Base-by-base conservation (phyloP, 2,329 filamentous ascomycete species). In the Verticillium zaregamsianum region DNA sequence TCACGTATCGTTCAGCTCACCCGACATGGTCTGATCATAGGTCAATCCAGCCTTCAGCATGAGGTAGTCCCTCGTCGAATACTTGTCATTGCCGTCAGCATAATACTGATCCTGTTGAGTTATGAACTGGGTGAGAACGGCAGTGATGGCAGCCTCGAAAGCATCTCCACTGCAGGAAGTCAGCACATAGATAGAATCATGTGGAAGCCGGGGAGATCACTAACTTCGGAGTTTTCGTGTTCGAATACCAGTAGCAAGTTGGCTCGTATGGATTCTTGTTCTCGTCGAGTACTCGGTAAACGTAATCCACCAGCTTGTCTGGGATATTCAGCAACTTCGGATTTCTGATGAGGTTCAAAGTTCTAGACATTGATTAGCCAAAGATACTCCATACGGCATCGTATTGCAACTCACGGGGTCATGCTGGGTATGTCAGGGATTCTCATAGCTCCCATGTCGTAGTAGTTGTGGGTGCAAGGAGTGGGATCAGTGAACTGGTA, bases 371-470 rank as follows among this genome's bases (percentile, higher is more conserved):
- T n/a, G 23, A 5, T 32, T 23, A 52, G 40, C 11, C 12, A n/a
- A 11, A 11, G 31, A 8, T 20, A 32, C 52, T 57, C 6, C 39
- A 55, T 7, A 57, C n/a, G 2, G n/a, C 4, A 6, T 57, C 59
- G 28, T 28, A 14, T 5, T 69, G 15, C 58, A 65, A 56, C 61
- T 65, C 55, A 17, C 55, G 57, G 28, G 60, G 62, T 32, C 74
- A 74, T 76, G 58, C 67, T 65, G 5, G 63, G 54, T 33, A 69
- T 76, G 5, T 74, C 40, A 0, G 76, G 76, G 61, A 71, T 76
- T 17, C 76, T 65, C 76, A 78, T 78, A 5, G 76, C 76, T 0
- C 76, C 76, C 37, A 78, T 65, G 63, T 79, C 76, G 59, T 77
- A 77, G 63, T 79, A 79, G 63, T 77, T 69, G 58, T 76, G 72